Conservation (phyloP, 306 rosid genomes). For the Cicer pinnatifidum region DNA sequence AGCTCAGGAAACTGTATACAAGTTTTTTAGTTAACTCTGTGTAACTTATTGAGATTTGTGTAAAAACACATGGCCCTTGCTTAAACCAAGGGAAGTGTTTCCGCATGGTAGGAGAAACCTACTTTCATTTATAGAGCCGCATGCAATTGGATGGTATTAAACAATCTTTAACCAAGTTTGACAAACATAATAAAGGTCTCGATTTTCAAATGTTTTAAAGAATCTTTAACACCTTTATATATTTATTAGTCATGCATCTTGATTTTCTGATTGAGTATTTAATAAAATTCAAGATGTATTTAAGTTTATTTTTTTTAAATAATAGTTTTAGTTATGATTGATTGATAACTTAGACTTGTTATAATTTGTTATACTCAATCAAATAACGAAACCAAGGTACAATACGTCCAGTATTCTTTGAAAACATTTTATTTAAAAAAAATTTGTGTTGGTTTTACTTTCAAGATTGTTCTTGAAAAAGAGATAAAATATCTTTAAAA, state of each 20-base stretch:
- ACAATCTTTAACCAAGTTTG: neutral
- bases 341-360: neutral
- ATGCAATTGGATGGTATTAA: conserved; percentile 17
- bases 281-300: neutral
- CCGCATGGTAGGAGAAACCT: conserved; percentile 20
- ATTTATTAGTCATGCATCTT: conserved; percentile 3
- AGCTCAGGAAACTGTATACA: conserved; percentile 3
- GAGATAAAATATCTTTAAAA: too few relatives aligned
- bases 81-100: conserved; percentile 38
- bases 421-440: too few relatives aligned
- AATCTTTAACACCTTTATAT: conserved; percentile 1
- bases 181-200: neutral
- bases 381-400: neutral
- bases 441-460: too few relatives aligned
- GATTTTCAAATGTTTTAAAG: conserved; percentile 1
- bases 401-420: too few relatives aligned
- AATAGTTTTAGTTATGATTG: neutral
- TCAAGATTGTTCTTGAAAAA: too few relatives aligned
- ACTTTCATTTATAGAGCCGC: conserved; percentile 9
- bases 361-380: neutral
- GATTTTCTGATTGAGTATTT: neutral
- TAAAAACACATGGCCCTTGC: conserved; percentile 34
- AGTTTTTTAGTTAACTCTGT: neutral
- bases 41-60: conserved; percentile 30
- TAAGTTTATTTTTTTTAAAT: neutral